Conservation (phyloP, 257 asterid species). For the Nyctanthes arbortristis region DNA sequence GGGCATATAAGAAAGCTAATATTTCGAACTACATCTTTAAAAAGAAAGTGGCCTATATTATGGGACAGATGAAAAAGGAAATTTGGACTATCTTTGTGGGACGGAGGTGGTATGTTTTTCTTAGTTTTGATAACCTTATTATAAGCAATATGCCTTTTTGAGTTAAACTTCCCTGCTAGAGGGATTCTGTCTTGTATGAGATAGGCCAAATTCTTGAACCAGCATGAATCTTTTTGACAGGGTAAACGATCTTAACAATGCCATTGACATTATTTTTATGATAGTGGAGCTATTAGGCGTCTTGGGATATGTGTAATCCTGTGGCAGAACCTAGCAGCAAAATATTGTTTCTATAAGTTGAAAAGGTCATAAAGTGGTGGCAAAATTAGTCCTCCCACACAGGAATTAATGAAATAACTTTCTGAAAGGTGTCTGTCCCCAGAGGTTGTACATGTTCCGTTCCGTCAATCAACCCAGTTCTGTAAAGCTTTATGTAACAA, state of each 20-base stretch:
- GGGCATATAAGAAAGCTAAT: too few species aligned
- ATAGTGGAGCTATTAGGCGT: not conserved
- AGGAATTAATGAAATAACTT: slow-evolving; percentile 5
- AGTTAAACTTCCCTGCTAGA: not conserved
- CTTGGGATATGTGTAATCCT: too few species aligned
- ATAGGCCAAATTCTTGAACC: not conserved
- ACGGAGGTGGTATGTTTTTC: too few species aligned
- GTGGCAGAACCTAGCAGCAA: too few species aligned
- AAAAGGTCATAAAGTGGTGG: slow-evolving; percentile 18
- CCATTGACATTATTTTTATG: not conserved
- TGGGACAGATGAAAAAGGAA: too few species aligned
- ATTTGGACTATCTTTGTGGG: too few species aligned
- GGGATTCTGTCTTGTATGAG: not conserved
- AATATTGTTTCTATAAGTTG: too few species aligned
- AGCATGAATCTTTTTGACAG: not conserved
- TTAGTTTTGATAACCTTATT: not conserved
- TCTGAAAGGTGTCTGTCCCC: slow-evolving; percentile 3
- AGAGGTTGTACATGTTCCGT: slow-evolving; percentile 9
- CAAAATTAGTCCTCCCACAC: slow-evolving; percentile 3
- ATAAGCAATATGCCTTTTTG: not conserved
- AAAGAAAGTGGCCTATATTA: too few species aligned
- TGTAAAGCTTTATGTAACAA: slow-evolving; percentile 11
- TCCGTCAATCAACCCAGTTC: slow-evolving; percentile 2
- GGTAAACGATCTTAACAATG: not conserved
- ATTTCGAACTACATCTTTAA: too few species aligned